Base-by-base conservation (phyloP, 352 stramenopile genomes). In the Globisporangium sylvaticum region DNA sequence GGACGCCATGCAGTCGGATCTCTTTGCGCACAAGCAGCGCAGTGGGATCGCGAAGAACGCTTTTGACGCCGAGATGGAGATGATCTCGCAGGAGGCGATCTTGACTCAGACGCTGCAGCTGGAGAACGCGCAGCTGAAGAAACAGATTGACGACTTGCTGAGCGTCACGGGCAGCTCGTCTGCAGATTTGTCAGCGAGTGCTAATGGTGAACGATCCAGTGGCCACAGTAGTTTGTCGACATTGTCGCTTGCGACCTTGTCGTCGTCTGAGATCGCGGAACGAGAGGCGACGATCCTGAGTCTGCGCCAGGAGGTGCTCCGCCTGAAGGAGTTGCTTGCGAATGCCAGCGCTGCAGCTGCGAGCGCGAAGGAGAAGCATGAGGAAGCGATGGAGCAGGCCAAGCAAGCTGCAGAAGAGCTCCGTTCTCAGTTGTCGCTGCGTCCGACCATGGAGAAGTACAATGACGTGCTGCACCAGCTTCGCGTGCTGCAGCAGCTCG, bases 401-500 rank as follows among this genome's bases (percentile, higher is more conserved):
- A 73, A 78, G 22, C 65, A 69, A 37, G 46, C 39, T 0, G 67
- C 70, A 8, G 75, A 84, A 10, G 70, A 87, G 42, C 62, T 89
- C 18, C 67, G 74, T 22, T 46, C 57, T 8, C 71, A 89, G 22
- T 56, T 93, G 7, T 67, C 70, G 5, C 65, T 71, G n/a, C 83
- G 90, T 1, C 95, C 95, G 27, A 97, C 89, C 5, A 75, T 94
- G 62, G 83, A 96, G 53, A 84, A 87, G 32, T 87, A 94, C 37
- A 87, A 97, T 20, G 90, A 94, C 7, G 88, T 98, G 70, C 80
- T 91, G 22, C 82, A 89, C 34, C 89, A 98, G 63, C 67, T 98
- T 7, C 85, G 83, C n/a, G 87, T 98, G 50, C 68, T 98, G 44
- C 95, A 98, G 72, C 87, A 96, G 55, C 74, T 98, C 9, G 95